Percentiles rank a stretch among this genome's conserved stretches.
phyloP scores from a whole-genome alignment of 768 basidiomycete species.

The Favolaschia claudopus region DNA sequence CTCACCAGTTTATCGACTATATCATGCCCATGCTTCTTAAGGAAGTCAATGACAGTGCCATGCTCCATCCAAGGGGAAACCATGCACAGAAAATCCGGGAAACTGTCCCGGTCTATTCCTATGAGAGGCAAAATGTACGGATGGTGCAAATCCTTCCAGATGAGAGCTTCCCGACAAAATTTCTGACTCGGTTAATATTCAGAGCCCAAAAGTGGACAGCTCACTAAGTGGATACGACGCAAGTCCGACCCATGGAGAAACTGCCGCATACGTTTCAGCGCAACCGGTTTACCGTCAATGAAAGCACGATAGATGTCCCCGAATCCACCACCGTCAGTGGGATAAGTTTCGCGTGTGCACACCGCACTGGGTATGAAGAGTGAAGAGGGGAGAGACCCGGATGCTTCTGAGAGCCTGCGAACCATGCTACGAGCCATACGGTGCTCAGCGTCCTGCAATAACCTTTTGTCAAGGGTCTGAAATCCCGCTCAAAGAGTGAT shows the following conservation, averaged over 20 bases:
- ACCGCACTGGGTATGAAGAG: conserved; percentile 25
- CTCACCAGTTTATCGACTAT: conserved; percentile 28
- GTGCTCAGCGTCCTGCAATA: neutral
- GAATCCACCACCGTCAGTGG: conserved; percentile 27
- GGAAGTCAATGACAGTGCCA: conserved; percentile 33
- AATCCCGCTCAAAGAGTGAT: neutral
- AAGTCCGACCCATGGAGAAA: neutral
- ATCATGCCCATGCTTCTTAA: conserved; percentile 24
- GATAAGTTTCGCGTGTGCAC: conserved; percentile 7
- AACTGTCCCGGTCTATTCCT: conserved; percentile 34
- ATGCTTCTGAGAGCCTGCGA: conserved; percentile 22
- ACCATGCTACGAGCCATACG: conserved; percentile 19
- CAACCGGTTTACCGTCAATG: neutral
- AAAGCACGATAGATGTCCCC: conserved; percentile 28
- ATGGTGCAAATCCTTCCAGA: conserved; percentile 38
- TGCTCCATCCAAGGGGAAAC: conserved; percentile 40
- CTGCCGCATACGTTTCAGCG: conserved; percentile 5
- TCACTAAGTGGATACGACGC: conserved; percentile 7
- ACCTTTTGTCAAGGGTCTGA: conserved; percentile 4
- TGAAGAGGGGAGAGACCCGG: conserved; percentile 23
- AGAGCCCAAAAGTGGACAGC: neutral
- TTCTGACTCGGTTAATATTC: conserved; percentile 15
- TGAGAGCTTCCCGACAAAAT: conserved; percentile 36
- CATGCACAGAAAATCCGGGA: conserved; percentile 33
- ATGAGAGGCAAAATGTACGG: conserved; percentile 39